Evolutionary conservation across 768 basidiomycete species (phyloP).

Genomic region (Calocera viscosa): DNA sequence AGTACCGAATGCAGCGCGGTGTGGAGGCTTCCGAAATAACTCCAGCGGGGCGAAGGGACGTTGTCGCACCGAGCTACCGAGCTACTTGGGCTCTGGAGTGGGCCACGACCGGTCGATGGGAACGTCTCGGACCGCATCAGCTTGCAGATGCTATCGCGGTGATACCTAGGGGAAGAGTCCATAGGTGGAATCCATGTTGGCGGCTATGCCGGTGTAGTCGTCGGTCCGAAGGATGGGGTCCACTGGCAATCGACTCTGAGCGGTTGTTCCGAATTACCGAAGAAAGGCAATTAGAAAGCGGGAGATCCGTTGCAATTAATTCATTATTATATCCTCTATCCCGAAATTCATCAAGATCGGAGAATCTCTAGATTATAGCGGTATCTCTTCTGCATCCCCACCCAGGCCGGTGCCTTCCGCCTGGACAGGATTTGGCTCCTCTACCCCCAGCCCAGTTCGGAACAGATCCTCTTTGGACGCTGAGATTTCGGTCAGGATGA

Average conservation of each 20-base stretch:
- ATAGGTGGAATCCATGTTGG: too few species aligned
- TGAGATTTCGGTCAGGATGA: slow-evolving; percentile 32
- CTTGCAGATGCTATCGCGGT: too few species aligned
- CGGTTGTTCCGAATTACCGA: too few species aligned
- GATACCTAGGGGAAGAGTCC: too few species aligned
- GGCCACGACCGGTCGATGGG: too few species aligned
- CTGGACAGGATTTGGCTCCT: background rate
- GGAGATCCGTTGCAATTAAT: too few species aligned
- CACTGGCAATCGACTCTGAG: too few species aligned
- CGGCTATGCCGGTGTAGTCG: too few species aligned
- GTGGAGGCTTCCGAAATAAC: slow-evolving; percentile 8
- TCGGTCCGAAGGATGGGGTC: too few species aligned
- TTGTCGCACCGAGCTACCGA: background rate
- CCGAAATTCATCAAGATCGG: background rate
- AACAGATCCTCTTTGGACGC: slow-evolving; percentile 27
- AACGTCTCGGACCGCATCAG: too few species aligned
- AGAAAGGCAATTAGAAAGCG: too few species aligned
- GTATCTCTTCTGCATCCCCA: background rate
- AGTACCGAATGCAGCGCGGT: background rate
- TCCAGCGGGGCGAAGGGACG: background rate
- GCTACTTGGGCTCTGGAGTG: too few species aligned
- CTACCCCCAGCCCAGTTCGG: slow-evolving; percentile 27
- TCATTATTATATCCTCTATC: background rate
- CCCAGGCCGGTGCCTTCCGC: background rate
- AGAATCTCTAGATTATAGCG: background rate